phyloP scores from a whole-genome alignment of 2,329 filamentous ascomycete genomes.

The Neocucurbitaria cava region DNA sequence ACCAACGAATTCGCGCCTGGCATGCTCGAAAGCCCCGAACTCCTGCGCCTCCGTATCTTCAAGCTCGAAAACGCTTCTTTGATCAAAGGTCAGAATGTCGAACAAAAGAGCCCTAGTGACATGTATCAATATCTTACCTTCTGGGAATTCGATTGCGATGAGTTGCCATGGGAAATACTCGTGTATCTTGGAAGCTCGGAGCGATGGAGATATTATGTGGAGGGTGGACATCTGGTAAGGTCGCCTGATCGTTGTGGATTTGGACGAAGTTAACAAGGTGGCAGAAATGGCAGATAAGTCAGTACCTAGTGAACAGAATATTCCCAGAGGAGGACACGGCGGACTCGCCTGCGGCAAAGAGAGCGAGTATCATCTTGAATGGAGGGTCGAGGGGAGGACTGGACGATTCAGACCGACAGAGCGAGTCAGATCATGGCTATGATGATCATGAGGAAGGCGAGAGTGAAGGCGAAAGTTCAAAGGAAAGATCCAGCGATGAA shows the following conservation, averaged over 20 bases:
- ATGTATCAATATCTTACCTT: constrained; percentile 23
- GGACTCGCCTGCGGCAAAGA: constrained; percentile 5
- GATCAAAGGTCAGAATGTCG: constrained; percentile 5
- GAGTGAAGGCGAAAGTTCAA: neutral
- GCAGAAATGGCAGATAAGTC: constrained; percentile 19
- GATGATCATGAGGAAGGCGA: neutral
- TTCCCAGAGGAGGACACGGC: constrained; percentile 14
- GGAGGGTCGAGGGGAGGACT: constrained; percentile 1
- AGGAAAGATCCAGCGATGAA: neutral
- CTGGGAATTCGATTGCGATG: constrained; percentile 22
- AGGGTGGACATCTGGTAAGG: constrained; percentile 14
- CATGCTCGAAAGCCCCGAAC: constrained; percentile 21
- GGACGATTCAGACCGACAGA: constrained; percentile 2
- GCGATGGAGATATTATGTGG: constrained; percentile 20
- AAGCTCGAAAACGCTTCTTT: constrained; percentile 16
- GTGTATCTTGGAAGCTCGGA: constrained; percentile 22
- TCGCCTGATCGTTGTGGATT: neutral
- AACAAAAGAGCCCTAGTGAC: constrained; percentile 1
- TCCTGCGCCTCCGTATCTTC: constrained; percentile 19
- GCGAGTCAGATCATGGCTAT: constrained; percentile 5
- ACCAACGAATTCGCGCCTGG: constrained; percentile 14
- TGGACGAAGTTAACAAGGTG: neutral
- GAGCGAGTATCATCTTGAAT: constrained; percentile 7
- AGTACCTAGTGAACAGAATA: constrained; percentile 17
- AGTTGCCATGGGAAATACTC: constrained; percentile 23